Conservation (phyloP, 1,284 basidiomycete genomes). For the Ceratobasidium papillatum region DNA sequence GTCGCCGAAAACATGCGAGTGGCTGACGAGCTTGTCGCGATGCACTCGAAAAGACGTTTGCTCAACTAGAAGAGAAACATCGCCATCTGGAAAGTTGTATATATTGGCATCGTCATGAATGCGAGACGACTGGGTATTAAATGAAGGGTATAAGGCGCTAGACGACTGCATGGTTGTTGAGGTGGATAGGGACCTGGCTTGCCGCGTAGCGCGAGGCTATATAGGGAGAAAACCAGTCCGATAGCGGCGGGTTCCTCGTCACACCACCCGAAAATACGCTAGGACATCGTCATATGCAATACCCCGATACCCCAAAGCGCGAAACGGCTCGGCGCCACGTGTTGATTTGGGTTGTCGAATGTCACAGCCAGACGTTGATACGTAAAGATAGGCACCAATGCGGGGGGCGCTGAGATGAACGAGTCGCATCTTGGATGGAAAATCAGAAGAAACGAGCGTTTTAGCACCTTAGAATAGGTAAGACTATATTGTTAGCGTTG, state of each 20-base stretch:
- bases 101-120: neutral
- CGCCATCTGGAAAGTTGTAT: slow-evolving; percentile 31
- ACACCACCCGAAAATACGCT: neutral
- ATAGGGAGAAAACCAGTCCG: neutral
- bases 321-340: neutral
- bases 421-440: neutral
- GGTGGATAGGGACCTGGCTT: neutral
- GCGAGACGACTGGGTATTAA: neutral
- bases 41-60: slow-evolving; percentile 17
- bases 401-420: neutral
- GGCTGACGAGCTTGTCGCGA: slow-evolving; percentile 17
- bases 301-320: neutral
- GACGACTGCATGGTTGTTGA: neutral
- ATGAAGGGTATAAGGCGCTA: neutral
- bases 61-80: slow-evolving; percentile 17
- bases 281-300: neutral
- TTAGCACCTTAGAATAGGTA: neutral
- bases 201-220: neutral
- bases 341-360: neutral
- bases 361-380: neutral
- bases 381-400: neutral
- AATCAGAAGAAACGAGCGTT: neutral
- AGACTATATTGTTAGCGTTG: too few species aligned
- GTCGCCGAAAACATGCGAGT: slow-evolving; percentile 32
- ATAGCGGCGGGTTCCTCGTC: neutral